Conservation (phyloP, 495 filamentous ascomycete genomes). For the Penicillium bialowiezense region DNA sequence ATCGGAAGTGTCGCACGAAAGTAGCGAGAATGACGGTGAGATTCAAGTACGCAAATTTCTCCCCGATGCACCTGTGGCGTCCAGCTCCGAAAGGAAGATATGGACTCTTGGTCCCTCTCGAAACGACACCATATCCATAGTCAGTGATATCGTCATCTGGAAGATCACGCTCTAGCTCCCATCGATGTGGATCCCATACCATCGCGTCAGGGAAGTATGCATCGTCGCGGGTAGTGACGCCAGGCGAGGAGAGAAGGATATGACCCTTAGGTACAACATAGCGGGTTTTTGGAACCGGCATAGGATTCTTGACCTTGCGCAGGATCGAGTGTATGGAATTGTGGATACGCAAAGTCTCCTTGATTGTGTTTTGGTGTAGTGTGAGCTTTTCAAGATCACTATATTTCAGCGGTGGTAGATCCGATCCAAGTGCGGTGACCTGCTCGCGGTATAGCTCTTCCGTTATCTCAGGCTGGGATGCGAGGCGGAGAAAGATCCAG, state of each 20-base stretch:
- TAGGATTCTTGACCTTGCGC: conserved; percentile 58
- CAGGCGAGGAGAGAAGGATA: conserved; percentile 48
- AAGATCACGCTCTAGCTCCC: conserved; percentile 36
- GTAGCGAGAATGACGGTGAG: conserved; percentile 45
- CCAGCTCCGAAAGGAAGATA: conserved; percentile 57
- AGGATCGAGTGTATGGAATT: conserved; percentile 62
- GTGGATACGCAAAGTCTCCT: conserved; percentile 61
- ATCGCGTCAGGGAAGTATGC: conserved; percentile 46
- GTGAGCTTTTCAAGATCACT: conserved; percentile 52
- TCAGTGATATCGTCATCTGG: conserved; percentile 43
- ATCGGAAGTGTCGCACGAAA: conserved; percentile 45
- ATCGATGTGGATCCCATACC: conserved; percentile 52
- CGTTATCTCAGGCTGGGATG: conserved; percentile 51
- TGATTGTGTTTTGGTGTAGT: conserved; percentile 54
- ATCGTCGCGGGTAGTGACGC: conserved; percentile 41
- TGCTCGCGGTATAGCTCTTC: conserved; percentile 61
- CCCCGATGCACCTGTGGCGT: conserved; percentile 55
- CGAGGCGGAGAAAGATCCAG: conserved; percentile 60
- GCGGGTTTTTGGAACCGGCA: conserved; percentile 45
- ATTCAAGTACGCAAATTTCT: conserved; percentile 57
- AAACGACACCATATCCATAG: conserved; percentile 47
- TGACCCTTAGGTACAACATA: conserved; percentile 48
- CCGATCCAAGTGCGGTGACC: conserved; percentile 45
- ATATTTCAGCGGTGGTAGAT: conserved; percentile 50
- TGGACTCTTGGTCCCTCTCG: conserved; percentile 51